These are phyloP conservation scores for Citrullus mucosospermus DNA, from an alignment of 306 rosid genomes.

Conservation along the genomic window DNA sequence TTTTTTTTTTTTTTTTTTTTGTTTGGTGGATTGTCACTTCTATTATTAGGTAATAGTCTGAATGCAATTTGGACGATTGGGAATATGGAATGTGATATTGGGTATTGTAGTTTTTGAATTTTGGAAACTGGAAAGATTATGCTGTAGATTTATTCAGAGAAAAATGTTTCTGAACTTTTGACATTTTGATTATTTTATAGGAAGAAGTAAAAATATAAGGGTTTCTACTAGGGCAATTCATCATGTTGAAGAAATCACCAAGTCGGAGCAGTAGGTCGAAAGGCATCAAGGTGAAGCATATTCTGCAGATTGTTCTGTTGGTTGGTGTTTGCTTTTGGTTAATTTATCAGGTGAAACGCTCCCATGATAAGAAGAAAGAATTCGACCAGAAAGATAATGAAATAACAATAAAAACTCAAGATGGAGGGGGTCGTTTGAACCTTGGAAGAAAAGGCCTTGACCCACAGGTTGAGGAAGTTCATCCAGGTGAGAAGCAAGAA, in stretches of 20 bases:
- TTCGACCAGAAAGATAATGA: conserved; percentile 37
- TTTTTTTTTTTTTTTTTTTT: too few relatives aligned
- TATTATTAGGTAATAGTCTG: background rate
- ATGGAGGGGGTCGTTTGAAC: conserved; percentile 25
- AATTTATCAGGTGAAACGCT: conserved; percentile 85
- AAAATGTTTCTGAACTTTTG: background rate
- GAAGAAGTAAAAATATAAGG: background rate
- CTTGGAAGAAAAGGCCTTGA: conserved; percentile 73
- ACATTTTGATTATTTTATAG: background rate
- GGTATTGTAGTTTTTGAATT: background rate
- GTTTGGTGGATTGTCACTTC: background rate
- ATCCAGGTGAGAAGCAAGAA: conserved; percentile 27
- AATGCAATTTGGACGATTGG: background rate
- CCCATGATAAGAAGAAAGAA: conserved; percentile 77
- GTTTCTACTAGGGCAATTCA: conserved; percentile 11
- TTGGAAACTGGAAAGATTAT: background rate
- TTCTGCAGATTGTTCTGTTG: conserved; percentile 61
- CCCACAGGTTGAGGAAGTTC: conserved; percentile 27
- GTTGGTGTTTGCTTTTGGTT: conserved; percentile 90
- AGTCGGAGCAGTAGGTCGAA: conserved; percentile 58
- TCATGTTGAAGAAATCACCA: conserved; percentile 58
- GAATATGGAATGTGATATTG: background rate
- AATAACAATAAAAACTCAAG: conserved; percentile 8
- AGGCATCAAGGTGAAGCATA: conserved; percentile 65
- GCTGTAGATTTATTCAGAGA: background rate